These are phyloP conservation scores for Solanum peruvianum DNA, from an alignment of 257 asterid genomes.

Conservation along the genomic window DNA sequence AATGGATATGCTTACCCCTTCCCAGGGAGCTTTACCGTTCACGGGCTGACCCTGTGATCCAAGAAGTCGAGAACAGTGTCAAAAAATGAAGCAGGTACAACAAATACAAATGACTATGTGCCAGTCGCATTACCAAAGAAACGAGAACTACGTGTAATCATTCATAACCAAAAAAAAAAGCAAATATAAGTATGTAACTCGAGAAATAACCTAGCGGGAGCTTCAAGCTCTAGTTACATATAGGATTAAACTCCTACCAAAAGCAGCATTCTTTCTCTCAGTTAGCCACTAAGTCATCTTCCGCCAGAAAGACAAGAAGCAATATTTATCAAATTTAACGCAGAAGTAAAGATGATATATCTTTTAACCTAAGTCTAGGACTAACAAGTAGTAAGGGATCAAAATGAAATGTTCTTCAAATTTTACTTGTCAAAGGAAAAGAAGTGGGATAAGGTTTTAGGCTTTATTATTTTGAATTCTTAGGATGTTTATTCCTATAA, in stretches of 20 bases:
- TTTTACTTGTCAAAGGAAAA: neutral
- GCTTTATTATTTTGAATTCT: neutral
- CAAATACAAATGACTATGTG: neutral
- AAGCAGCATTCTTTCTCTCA: neutral
- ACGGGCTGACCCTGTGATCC: constrained; percentile 67
- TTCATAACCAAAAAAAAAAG: neutral
- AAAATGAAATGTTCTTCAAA: neutral
- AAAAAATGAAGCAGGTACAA: neutral
- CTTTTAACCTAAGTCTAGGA: neutral
- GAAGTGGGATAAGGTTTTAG: neutral
- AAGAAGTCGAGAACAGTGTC: neutral
- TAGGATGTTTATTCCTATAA: neutral
- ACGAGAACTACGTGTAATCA: neutral
- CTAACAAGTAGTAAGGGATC: neutral
- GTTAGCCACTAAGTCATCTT: neutral
- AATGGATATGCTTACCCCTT: constrained; percentile 63
- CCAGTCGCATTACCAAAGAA: neutral
- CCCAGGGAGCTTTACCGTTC: constrained; percentile 83
- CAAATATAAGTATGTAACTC: neutral
- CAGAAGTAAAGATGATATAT: neutral
- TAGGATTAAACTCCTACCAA: neutral
- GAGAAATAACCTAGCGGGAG: neutral
- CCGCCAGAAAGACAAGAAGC: neutral
- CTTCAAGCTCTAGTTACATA: neutral
- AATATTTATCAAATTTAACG: neutral